Base-by-base conservation (phyloP, 192 early-diverging fungal genomes). In the Umbelopsis ramanniana region DNA sequence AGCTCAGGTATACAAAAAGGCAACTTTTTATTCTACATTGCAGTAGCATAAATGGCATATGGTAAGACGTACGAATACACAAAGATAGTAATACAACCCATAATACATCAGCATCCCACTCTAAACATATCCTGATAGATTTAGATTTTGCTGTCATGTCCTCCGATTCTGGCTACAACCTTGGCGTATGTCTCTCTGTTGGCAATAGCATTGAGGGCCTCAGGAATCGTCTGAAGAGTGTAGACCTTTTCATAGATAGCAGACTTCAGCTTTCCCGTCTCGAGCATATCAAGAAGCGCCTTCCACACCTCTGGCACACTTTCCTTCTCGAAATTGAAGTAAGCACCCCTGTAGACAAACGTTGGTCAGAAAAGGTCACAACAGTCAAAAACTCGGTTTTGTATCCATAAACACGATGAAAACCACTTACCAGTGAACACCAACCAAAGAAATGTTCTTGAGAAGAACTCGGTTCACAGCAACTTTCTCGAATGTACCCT, bases 391-490 rank as follows among this genome's bases (percentile, higher is more conserved):
- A 29, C 29, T 29, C 29, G 29, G n/a, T 50, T 50, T 50, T 50
- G 17, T n/a, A 4, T 3, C 14, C 48, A 21, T 21, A n/a, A 17
- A n/a, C 7, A 50, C 5, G n/a, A 5, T 15, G 3, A 15, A 1
- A 1, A 8, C n/a, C 5, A 50, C 57, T 37, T 37, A 63, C 57
- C 57, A 63, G 19, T 63, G 57, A 37, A 63, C 57, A 63, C 57
- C 57, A 19, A 91, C 84, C 12, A 94, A 76, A 1, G 91, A 86
- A 19, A 90, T 84, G 75, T 94, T 93, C 77, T 96, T 96, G 38
- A 96, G 79, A 75, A 96, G 81, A n/a, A 95, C 77, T 12, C 91
- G 81, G 75, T 96, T 95, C 4, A 86, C 84, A 0, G 95, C 84
- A 15, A 95, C 79, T 70, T 92, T 93, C 71, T 96, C 95, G 71